Evolutionary conservation across 306 rosid species (phyloP), one percentile per base, ranked within the genome.

Genomic region (Quercus agrifolia): DNA sequence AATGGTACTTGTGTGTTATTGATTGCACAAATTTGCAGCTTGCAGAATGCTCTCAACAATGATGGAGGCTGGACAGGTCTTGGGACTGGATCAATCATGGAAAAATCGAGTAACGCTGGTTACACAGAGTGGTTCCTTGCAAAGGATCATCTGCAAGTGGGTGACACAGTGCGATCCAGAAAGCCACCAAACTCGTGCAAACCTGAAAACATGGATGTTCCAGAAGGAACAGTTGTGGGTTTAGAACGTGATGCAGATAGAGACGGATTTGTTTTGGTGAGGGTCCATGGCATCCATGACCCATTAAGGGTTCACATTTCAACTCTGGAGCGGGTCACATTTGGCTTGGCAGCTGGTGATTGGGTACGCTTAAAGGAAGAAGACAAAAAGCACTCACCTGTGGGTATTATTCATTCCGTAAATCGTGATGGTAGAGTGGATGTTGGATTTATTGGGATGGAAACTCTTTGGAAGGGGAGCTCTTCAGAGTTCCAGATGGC

Each of bases 141-240:
- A 25, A 94, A 94, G 88, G 99, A 94, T 78, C 89, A 70, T 67
- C 93, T 92, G 55, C 93, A 85, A 86, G 99, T 92, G 61, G 93
- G 91, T 19, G 99, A 94, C 88, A 56, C 7, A 56, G 99, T 94
- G 74, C 91, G 95, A 61, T 92, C 97, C 18, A 90, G 99, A 82
- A 94, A 92, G 86, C 84, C 87, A 71, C 75, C 86, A 78, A 91
- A 91, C 80, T 85, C 90, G 7, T 85, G 90, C 84, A 92, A 82
- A 76, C 79, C 87, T 57, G 92, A 87, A 81, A 92, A 78, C 86
- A 94, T 90, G 97, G 80, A 85, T 57, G 87, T 94, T 74, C 91
- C 97, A 2, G 99, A 88, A 73, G 99, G 95, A 90, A 90, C 80
- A 58, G 83, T 94, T 56, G 95, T 91, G 71, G 93, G 99, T 59